Evolutionary conservation across 768 basidiomycete genomes (phyloP).

Genomic region (Chalciporus sphaerocephalus): DNA sequence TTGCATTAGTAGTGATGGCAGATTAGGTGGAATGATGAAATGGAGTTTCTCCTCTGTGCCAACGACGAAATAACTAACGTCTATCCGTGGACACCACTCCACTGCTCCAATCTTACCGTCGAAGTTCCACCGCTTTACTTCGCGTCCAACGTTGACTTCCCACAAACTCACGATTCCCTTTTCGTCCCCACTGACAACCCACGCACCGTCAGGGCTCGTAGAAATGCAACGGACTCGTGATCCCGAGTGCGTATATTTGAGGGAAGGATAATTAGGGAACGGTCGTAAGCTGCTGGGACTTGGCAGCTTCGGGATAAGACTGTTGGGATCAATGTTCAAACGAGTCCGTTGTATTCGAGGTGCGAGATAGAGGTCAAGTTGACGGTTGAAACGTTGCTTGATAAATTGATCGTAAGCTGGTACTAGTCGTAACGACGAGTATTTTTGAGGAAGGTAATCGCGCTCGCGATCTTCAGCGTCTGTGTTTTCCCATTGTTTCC

Average conservation of each 20-base stretch:
- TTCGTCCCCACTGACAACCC: conserved; percentile 92
- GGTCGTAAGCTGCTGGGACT: conserved; percentile 87
- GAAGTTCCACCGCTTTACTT: conserved; percentile 84
- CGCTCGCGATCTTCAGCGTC: conserved; percentile 89
- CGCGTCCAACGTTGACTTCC: conserved; percentile 87
- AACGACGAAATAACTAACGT: conserved; percentile 74
- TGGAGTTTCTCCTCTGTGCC: conserved; percentile 74
- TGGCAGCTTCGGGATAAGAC: conserved; percentile 90
- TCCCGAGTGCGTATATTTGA: conserved; percentile 64
- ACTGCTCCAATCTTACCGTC: conserved; percentile 74
- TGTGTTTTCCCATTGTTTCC: conserved; percentile 71
- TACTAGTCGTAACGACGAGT: conserved; percentile 78
- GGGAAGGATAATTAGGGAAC: conserved; percentile 83
- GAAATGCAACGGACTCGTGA: conserved; percentile 70
- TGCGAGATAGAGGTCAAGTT: conserved; percentile 94
- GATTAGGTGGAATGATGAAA: conserved; percentile 76
- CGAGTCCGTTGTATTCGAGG: conserved; percentile 84
- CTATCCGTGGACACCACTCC: conserved; percentile 90
- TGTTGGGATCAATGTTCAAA: conserved; percentile 88
- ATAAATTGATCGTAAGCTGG: conserved; percentile 91
- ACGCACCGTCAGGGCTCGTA: conserved; percentile 83
- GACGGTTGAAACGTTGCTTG: conserved; percentile 88
- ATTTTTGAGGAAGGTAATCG: conserved; percentile 86
- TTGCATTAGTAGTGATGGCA: conserved; percentile 54
- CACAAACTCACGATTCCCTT: conserved; percentile 81